Base-by-base conservation (phyloP, 371 early-diverging fungal genomes). In the Lichtheimia ornata region DNA sequence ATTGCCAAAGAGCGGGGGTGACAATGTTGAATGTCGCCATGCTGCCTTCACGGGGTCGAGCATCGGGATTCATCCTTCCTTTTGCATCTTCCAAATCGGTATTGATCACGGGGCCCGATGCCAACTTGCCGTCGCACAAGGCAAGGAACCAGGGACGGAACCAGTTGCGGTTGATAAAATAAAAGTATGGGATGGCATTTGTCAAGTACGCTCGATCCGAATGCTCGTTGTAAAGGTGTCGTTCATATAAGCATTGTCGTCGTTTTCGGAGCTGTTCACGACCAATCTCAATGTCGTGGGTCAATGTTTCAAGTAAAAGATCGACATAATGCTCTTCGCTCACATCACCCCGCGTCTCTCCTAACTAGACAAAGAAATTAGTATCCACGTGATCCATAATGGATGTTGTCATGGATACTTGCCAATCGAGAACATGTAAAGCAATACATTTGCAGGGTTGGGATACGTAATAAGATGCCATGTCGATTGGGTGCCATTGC, bases 41-140 rank as follows among this genome's bases (percentile, higher is more conserved):
- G 20, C 73, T 73, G 15, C 66, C 68, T 1, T 76, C 77, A 17
- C 72, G 62, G 1, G 81, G 81, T 42, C 77, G 55, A 41, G 81
- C 69, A 25, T 35, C 47, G 3, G 68, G 67, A 30, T 70, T 73
- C 24, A 80, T 17, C 30, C 49, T 60, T 6, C 66, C 75, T 7
- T 53, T 45, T 7, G 58, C 65, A 40, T 64, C 74, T 18, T 71
- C 73, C n/a, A 80, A 58, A 20, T 53, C 59, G 4, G 62, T 27
- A 55, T 80, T 80, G 7, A 62, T 66, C 24, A 80, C 63, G 2
- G 75, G 72, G 0, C 73, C 72, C 11, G 45, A 57, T 0, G 73
- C 77, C 28, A 74, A 61, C 43, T 75, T 73, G 41, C 81, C 81
- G 66, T 80, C 81, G 55, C 81, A 80, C 35, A 77, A 55, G 14